Base-by-base conservation (phyloP, 2,329 filamentous ascomycete species). In the Metarhizium sp. region DNA sequence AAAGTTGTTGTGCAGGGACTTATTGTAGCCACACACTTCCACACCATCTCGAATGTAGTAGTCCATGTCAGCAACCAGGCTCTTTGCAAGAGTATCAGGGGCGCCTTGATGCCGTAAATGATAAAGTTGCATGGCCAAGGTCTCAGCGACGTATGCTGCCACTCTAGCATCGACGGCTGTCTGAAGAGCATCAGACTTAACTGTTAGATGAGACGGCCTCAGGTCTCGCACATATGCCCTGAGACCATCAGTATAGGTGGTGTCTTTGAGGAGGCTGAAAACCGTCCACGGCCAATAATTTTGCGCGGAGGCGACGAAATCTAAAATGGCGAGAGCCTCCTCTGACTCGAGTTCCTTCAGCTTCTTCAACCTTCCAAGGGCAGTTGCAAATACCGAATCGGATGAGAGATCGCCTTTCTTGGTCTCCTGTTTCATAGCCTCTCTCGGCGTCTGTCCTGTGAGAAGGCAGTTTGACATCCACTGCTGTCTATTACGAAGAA, bases 201-300 rank as follows among this genome's bases (percentile, higher is more conserved):
- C 74, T 1, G 77, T 78, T 32, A 78, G 57, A 5, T 77, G 70
- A 1, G 79, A 75, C 4, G 81, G 69, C 56, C 77, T 76, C 25
- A 88, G 71, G 4, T 75, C 72, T 11, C 78, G 80, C 38, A 94
- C 79, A 66, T 90, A 94, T 4, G 79, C 77, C 18, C 88, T 80
- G 18, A 96, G 78, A 55, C 83, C 82, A 46, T 82, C 77, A 55
- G 96, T 79, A 64, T 96, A 92, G 0, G 77, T 75, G 0, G 81
- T 78, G 63, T 95, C 88, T 57, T 85, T 85, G 58, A 87, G 83
- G 40, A 95, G 75, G 43, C 87, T 85, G 55, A 89, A 86, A 55
- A 95, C 91, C 1, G 90, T 92, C 90, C 92, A 96, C 1, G 92
- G 88, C 92, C 92, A 97, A 66, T 91, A 89, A 68, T 96, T 94